These are phyloP conservation scores for Tolypocladium sp. DNA, from an alignment of 2,329 filamentous ascomycete species.

Conservation along the genomic window DNA sequence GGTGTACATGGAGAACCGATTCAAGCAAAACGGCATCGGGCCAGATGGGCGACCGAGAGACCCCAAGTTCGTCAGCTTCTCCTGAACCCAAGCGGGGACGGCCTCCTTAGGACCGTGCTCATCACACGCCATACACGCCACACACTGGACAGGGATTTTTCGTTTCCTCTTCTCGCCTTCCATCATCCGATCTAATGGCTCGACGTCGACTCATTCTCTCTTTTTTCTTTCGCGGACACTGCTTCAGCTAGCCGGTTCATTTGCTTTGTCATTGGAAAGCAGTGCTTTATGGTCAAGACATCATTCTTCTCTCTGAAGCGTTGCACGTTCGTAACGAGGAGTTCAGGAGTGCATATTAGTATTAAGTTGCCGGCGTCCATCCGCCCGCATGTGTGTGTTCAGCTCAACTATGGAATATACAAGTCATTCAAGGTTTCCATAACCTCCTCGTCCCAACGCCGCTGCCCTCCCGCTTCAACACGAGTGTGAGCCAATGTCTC, in stretches of 20 bases:
- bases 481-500: not conserved
- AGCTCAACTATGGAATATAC: conserved; percentile 9
- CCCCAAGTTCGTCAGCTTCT: conserved; percentile 92
- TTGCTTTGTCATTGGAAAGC: not conserved
- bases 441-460: conserved; percentile 1
- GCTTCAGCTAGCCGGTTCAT: not conserved
- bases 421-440: conserved; percentile 6
- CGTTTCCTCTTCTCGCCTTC: not conserved
- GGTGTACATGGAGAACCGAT: conserved; percentile 76
- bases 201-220: not conserved
- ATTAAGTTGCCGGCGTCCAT: conserved; percentile 6
- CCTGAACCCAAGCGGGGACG: conserved; percentile 13
- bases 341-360: conserved; percentile 12
- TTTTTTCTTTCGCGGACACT: not conserved
- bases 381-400: conserved; percentile 3
- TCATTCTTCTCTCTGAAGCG: not conserved
- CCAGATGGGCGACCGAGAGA: conserved; percentile 81
- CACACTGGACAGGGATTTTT: not conserved
- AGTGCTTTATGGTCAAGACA: not conserved
- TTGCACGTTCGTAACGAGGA: conserved; percentile 5
- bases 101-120: not conserved
- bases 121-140: not conserved
- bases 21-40: conserved; percentile 81
- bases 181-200: not conserved
- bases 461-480: not conserved